Conservation (phyloP, 164 flowering plant species). For the Litsea cubeba region DNA sequence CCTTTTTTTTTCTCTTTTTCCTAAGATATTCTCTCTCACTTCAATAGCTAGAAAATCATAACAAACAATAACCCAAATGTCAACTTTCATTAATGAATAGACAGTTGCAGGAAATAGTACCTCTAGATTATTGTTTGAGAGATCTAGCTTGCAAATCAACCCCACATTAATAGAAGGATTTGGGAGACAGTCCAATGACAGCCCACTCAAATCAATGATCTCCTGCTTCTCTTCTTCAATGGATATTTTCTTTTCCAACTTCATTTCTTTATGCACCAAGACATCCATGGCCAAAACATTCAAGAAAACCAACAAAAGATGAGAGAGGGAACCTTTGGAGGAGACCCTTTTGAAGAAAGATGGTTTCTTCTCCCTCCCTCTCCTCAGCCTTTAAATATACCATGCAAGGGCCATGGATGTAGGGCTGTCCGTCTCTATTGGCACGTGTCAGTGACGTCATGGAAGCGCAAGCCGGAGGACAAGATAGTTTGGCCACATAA, state of each 20-base stretch:
- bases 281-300: neutral
- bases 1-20: no score
- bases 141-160: slow-evolving; percentile 59
- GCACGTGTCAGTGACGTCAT: slow-evolving; percentile 12
- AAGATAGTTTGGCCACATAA: slow-evolving; percentile 12
- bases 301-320: neutral
- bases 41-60: no score
- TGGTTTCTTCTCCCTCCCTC: no score
- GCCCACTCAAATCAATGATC: slow-evolving; percentile 63
- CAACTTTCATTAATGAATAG: no score
- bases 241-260: slow-evolving; percentile 8
- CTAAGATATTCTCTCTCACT: no score
- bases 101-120: slow-evolving; percentile 19
- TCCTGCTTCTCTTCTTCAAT: slow-evolving; percentile 33
- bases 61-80: no score
- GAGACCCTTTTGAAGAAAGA: neutral
- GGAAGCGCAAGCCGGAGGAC: slow-evolving; percentile 10
- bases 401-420: neutral
- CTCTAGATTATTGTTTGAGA: slow-evolving; percentile 80
- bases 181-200: slow-evolving; percentile 57
- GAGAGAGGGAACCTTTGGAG: slow-evolving; percentile 3
- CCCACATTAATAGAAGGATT: slow-evolving; percentile 50
- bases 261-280: slow-evolving; percentile 4
- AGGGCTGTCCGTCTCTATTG: neutral
- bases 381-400: neutral